Percentiles rank a stretch among this genome's conserved stretches.
phyloP scores from a whole-genome alignment of 441 rosid species.

The Erodium texanum region DNA sequence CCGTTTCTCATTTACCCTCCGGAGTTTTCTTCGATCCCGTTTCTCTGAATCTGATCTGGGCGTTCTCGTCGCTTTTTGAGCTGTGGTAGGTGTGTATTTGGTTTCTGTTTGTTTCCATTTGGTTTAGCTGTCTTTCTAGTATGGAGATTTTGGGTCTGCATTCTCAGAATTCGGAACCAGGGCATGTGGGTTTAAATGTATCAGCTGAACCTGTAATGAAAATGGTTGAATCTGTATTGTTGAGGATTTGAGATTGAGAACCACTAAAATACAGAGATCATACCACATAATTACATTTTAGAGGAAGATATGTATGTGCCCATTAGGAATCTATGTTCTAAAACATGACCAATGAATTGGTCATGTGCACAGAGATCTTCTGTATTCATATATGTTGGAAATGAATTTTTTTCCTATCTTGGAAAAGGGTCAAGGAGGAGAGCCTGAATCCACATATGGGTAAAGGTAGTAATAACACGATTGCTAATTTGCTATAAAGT shows the following conservation, averaged over 20 bases:
- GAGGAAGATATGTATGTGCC: constrained; percentile 1
- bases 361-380: not conserved
- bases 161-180: not conserved
- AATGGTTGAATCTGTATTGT: not conserved
- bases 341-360: not conserved
- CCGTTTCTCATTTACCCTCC: not conserved
- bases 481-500: not conserved
- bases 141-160: not conserved
- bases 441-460: not conserved
- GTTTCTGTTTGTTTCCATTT: not conserved
- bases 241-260: too few relatives aligned
- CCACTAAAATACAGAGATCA: not conserved
- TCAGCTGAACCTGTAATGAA: not conserved
- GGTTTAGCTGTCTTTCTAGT: not conserved
- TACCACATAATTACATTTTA: not conserved
- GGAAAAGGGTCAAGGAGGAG: not conserved
- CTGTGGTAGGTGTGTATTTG: not conserved
- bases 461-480: not conserved
- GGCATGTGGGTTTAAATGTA: not conserved
- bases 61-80: not conserved
- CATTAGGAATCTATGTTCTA: not conserved
- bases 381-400: too few relatives aligned
- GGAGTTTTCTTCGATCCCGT: not conserved
- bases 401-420: not conserved
- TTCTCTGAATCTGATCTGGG: not conserved